A percentile compares a stretch with the other conserved stretches of the same genome.
Conservation (phyloP, 2,329 filamentous ascomycete genomes). For the Aschersonia sp. region DNA sequence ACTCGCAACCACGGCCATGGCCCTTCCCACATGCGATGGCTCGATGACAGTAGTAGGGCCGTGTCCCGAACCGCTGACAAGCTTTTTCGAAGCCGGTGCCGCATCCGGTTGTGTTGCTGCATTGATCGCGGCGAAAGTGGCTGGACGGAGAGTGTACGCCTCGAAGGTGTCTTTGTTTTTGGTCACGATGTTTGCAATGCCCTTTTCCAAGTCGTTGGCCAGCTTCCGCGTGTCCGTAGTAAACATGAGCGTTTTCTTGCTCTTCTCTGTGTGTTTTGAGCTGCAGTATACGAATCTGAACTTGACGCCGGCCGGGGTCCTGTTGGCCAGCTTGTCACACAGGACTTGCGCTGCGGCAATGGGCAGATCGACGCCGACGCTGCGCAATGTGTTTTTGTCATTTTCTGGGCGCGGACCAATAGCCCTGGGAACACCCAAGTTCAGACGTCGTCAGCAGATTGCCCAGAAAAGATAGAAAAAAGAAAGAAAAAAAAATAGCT, state of each 20-base stretch:
- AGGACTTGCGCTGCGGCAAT: slow-evolving; percentile 46
- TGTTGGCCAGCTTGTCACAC: slow-evolving; percentile 14
- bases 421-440: slow-evolving; percentile 14
- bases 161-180: slow-evolving; percentile 16
- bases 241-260: slow-evolving; percentile 19
- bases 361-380: slow-evolving; percentile 46
- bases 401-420: slow-evolving; percentile 28
- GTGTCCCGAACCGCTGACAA: slow-evolving; percentile 11
- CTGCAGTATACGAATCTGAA: slow-evolving; percentile 31
- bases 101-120: slow-evolving; percentile 10
- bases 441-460: neutral
- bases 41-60: slow-evolving; percentile 16
- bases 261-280: slow-evolving; percentile 17
- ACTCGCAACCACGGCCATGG: slow-evolving; percentile 19
- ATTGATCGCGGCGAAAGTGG: slow-evolving; percentile 13
- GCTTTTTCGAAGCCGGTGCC: slow-evolving; percentile 8
- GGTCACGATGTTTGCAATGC: slow-evolving; percentile 22
- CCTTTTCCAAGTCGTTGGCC: slow-evolving; percentile 24
- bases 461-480: too few species aligned
- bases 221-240: slow-evolving; percentile 20
- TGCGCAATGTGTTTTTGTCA: slow-evolving; percentile 25
- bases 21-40: slow-evolving; percentile 19
- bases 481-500: neutral
- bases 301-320: slow-evolving; percentile 14
- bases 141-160: slow-evolving; percentile 22